Evolutionary conservation across 441 rosid genomes (phyloP), one percentile per base, ranked within the genome.

Genomic region (Mallotus repandus): DNA sequence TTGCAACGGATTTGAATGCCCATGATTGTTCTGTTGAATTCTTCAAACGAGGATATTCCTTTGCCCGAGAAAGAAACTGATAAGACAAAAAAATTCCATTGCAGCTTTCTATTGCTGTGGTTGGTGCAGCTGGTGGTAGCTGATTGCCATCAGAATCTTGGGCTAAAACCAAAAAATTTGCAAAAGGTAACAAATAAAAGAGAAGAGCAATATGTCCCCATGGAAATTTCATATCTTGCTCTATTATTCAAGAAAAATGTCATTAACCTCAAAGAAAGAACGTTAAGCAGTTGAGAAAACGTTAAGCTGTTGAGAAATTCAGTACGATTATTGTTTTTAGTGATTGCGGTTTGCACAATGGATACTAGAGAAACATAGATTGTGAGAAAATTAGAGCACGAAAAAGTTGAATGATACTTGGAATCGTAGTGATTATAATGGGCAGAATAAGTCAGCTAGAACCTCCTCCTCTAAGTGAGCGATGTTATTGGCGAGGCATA

Each of bases 51-150:
- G 71, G 71, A 53, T 29, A 52, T 54, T 29, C 55, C 25, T 70
- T 18, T 2, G 43, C 14, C 41, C 73, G 25, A 4, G 63, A 46
- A 48, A 56, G 14, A 43, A 56, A 70, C 35, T 70, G 53, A 29
- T 70, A 58, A 1, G 65, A 43, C 65, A 70, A 22, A 56, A 70
- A 70, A 15, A 70, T 46, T 22, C 73, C 65, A 16, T 58, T 70
- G 64, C 73, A 70, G 22, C 41, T 46, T 2, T 59, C 35, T 12
- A 43, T 25, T 46, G 73, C 50, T 10, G 55, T 41, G 14, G 64
- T 15, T 25, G 73, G 73, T 2, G 73, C 63, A 19, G 63, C 54
- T 57, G 63, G 54, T 3, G 64, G 52, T 1, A 22, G 9, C 9
- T n/a, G 18, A 4, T 64, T 35, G 14, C 43, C 64, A 19, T 46